Evolutionary conservation across 2,329 filamentous ascomycete genomes (phyloP).

Genomic region (Harringtonia aguacate): DNA sequence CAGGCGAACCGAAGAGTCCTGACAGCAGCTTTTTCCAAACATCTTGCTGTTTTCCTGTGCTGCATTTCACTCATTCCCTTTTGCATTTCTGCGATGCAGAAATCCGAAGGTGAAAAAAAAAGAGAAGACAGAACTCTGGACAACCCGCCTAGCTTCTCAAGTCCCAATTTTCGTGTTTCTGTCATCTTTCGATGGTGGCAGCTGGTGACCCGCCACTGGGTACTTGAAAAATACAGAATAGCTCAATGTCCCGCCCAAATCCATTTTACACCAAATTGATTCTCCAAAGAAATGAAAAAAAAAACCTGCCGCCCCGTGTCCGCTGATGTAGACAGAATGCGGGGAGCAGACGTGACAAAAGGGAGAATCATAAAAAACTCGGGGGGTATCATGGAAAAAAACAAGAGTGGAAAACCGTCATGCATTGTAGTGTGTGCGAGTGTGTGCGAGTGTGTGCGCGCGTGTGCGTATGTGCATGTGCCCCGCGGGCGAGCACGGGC

Average conservation of each 20-base stretch:
- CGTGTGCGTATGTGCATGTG: background rate
- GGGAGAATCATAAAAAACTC: background rate
- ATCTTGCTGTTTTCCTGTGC: background rate
- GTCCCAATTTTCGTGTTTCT: background rate
- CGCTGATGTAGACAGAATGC: background rate
- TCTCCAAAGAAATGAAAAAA: too few species aligned
- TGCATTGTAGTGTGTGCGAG: background rate
- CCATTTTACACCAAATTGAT: background rate
- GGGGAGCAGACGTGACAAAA: background rate
- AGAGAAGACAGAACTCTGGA: background rate
- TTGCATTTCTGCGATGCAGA: background rate
- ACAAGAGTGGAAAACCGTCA: background rate
- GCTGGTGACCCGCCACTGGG: background rate
- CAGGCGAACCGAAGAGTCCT: too few species aligned
- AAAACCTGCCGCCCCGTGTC: background rate
- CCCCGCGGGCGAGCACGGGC: too few species aligned
- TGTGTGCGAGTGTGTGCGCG: background rate
- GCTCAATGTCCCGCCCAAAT: background rate
- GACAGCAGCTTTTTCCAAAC: too few species aligned
- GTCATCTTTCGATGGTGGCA: background rate
- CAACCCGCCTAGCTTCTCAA: background rate
- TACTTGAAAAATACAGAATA: background rate
- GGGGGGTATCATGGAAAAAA: slow-evolving; percentile 5
- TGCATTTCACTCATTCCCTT: background rate
- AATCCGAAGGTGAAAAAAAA: background rate